Evolutionary conservation across 345 rosid species (phyloP).

Genomic region (Angophora floribunda): DNA sequence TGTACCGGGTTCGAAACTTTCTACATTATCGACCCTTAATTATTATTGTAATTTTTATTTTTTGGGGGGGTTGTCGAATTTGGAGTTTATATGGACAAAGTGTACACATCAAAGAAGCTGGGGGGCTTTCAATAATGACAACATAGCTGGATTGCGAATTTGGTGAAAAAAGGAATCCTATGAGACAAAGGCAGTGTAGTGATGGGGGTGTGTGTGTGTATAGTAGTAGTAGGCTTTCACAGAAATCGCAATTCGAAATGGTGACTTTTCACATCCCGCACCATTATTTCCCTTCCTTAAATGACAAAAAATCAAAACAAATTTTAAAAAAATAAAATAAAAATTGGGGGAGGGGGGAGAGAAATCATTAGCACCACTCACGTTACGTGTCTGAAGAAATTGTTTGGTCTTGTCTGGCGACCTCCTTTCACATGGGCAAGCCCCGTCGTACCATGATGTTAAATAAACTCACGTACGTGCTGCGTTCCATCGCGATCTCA

Average conservation of each 20-base stretch:
- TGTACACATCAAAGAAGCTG: neutral
- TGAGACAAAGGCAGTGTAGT: neutral
- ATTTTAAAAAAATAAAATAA: no score
- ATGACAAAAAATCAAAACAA: neutral
- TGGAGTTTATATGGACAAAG: neutral
- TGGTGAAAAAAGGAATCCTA: neutral
- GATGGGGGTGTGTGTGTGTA: neutral
- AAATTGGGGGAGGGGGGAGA: no score
- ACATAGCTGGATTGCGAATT: neutral
- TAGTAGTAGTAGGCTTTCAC: neutral
- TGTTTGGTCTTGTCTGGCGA: neutral
- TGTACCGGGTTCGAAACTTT: neutral
- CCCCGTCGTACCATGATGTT: neutral
- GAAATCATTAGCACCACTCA: neutral
- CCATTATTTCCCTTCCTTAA: neutral
- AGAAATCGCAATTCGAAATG: neutral
- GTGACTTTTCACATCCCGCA: neutral
- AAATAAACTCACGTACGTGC: neutral
- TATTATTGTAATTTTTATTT: neutral
- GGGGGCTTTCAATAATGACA: neutral
- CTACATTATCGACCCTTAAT: accelerated
- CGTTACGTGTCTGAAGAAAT: neutral
- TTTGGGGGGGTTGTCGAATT: neutral
- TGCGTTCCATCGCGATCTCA: neutral
- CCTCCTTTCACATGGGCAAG: neutral